Percentiles rank a stretch among this genome's conserved stretches.
Conservation (phyloP, 768 basidiomycete genomes). For the Pleurotus tuoliensis region DNA sequence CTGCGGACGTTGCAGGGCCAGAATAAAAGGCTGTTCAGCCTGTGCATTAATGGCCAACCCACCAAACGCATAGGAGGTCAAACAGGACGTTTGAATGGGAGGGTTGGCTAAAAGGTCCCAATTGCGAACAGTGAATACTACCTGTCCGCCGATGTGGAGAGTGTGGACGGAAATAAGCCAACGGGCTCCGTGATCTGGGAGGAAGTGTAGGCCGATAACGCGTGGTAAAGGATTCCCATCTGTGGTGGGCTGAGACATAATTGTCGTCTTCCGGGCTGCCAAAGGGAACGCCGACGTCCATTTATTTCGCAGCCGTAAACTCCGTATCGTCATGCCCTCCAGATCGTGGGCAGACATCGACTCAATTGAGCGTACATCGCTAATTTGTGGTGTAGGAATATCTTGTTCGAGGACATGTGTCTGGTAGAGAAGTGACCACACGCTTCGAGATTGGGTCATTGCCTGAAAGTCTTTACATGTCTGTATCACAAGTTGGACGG, state of each 20-base stretch:
- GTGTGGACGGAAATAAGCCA: slow-evolving; percentile 45
- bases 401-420: slow-evolving; percentile 34
- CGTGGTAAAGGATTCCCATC: slow-evolving; percentile 22
- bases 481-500: slow-evolving; percentile 24
- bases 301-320: slow-evolving; percentile 40
- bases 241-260: slow-evolving; percentile 15
- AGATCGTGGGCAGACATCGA: slow-evolving; percentile 38
- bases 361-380: slow-evolving; percentile 21
- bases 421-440: slow-evolving; percentile 47
- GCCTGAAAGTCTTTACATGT: slow-evolving; percentile 40
- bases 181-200: slow-evolving; percentile 36
- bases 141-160: slow-evolving; percentile 15
- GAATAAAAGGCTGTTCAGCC: slow-evolving; percentile 22
- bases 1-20: slow-evolving; percentile 43
- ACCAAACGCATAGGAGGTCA: slow-evolving; percentile 30
- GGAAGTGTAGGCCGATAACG: slow-evolving; percentile 42
- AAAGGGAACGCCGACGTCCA: slow-evolving; percentile 45
- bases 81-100: slow-evolving; percentile 40
- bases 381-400: slow-evolving; percentile 45
- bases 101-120: slow-evolving; percentile 44
- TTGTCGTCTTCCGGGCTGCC: slow-evolving; percentile 20
- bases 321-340: slow-evolving; percentile 35
- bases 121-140: slow-evolving; percentile 42
- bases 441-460: slow-evolving; percentile 39
- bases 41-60: slow-evolving; percentile 46